Percentiles rank a stretch among this genome's conserved stretches.
Evolutionary conservation across 2,329 filamentous ascomycete genomes (phyloP).

Genomic region (Fusarium penzigii): DNA sequence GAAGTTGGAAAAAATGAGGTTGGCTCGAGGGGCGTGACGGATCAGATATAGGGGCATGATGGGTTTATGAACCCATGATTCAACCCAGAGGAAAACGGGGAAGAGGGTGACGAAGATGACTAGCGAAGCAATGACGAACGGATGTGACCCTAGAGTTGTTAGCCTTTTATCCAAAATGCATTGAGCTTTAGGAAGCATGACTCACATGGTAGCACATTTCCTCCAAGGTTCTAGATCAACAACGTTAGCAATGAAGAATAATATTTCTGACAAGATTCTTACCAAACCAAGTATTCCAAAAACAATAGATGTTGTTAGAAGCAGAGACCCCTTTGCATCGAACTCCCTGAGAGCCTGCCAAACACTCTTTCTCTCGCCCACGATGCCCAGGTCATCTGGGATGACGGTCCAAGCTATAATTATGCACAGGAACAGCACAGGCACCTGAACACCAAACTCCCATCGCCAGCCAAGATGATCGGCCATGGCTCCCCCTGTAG

Average conservation of each 20-base stretch:
- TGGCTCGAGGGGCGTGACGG: conserved; percentile 50
- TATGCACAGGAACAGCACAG: conserved; percentile 49
- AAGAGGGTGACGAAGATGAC: conserved; percentile 48
- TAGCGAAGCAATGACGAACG: conserved; percentile 55
- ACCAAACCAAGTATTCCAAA: conserved; percentile 62
- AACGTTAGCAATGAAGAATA: conserved; percentile 1
- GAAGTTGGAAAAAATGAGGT: conserved; percentile 59
- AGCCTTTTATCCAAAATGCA: neutral
- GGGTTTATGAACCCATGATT: conserved; percentile 52
- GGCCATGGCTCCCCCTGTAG: conserved; percentile 68
- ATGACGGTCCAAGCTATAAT: conserved; percentile 48
- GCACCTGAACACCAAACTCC: conserved; percentile 67
- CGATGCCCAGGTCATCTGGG: conserved; percentile 54
- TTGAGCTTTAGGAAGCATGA: neutral
- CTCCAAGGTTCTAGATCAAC: conserved; percentile 54
- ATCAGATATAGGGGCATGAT: conserved; percentile 62
- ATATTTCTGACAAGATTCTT: conserved; percentile 23
- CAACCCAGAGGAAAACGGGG: conserved; percentile 53
- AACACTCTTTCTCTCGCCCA: conserved; percentile 44
- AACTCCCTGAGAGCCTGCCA: conserved; percentile 56
- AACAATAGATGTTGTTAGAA: conserved; percentile 54
- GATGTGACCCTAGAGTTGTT: conserved; percentile 53
- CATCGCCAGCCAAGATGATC: conserved; percentile 73
- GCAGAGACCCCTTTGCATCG: conserved; percentile 55
- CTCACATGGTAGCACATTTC: conserved; percentile 62